These are phyloP conservation scores for Boletus sensibilis DNA, from an alignment of 768 basidiomycete species.

Conservation along the genomic window DNA sequence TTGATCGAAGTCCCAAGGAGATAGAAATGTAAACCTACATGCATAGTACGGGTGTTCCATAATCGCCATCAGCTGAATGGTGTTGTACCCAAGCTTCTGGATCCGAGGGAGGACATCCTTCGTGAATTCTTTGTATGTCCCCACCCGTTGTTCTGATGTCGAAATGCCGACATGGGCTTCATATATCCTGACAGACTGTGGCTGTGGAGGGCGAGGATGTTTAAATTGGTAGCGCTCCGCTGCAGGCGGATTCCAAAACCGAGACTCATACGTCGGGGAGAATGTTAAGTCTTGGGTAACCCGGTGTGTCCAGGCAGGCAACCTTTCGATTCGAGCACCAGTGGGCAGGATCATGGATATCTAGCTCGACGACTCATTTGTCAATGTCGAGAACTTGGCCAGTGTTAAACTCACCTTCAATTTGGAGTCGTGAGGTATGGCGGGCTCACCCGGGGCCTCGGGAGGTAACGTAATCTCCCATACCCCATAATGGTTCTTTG, in stretches of 20 bases:
- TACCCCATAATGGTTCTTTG: constrained; percentile 77
- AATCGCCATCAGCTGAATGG: constrained; percentile 96
- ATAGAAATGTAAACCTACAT: constrained; percentile 50
- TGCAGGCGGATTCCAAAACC: constrained; percentile 96
- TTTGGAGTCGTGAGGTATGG: constrained; percentile 94
- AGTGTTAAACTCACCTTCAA: constrained; percentile 62
- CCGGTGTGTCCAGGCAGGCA: constrained; percentile 92
- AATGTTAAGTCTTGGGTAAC: constrained; percentile 91
- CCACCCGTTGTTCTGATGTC: constrained; percentile 80
- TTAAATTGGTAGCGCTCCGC: constrained; percentile 78
- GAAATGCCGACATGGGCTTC: constrained; percentile 99
- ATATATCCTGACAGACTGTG: constrained; percentile 76
- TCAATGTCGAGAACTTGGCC: background rate
- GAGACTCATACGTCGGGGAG: constrained; percentile 91
- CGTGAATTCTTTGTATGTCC: constrained; percentile 96
- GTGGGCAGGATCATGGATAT: constrained; percentile 86
- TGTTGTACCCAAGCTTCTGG: constrained; percentile 90
- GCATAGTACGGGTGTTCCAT: constrained; percentile 99
- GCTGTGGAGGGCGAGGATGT: constrained; percentile 65
- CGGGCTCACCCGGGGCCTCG: constrained; percentile 61
- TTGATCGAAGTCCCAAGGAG: background rate
- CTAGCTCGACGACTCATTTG: constrained; percentile 39
- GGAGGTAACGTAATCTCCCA: constrained; percentile 85
- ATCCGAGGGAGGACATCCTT: constrained; percentile 81
- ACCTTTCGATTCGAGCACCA: constrained; percentile 81